Conservation (phyloP, 2,329 filamentous ascomycete species). For the Fusarium irregulare region DNA sequence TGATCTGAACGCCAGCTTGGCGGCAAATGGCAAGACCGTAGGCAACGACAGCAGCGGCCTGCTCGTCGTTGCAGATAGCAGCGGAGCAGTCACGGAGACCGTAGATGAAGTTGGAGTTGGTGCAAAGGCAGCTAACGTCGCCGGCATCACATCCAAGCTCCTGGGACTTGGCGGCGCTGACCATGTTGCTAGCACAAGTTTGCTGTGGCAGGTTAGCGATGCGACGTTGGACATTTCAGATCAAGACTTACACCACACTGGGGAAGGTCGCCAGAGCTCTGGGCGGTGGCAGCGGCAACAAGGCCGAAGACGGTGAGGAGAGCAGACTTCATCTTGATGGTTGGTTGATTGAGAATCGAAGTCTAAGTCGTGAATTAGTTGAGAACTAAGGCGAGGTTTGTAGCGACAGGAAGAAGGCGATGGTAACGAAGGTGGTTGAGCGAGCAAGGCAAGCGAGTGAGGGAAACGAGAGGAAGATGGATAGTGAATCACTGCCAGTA, state of each 20-base stretch:
- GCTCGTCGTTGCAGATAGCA: slow-evolving; percentile 54
- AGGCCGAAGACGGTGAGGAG: slow-evolving; percentile 57
- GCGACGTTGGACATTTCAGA: neutral
- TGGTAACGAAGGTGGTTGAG: slow-evolving; percentile 22
- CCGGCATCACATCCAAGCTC: slow-evolving; percentile 59
- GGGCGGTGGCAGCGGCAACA: slow-evolving; percentile 55
- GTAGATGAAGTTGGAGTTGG: slow-evolving; percentile 59
- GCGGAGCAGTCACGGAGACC: slow-evolving; percentile 64
- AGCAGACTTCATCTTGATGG: slow-evolving; percentile 63
- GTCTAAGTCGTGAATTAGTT: slow-evolving; percentile 27
- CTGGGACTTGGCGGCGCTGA: slow-evolving; percentile 53
- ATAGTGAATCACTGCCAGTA: slow-evolving; percentile 30
- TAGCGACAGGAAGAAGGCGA: slow-evolving; percentile 12
- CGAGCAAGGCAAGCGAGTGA: slow-evolving; percentile 5
- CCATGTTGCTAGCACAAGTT: slow-evolving; percentile 64
- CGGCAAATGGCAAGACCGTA: slow-evolving; percentile 56
- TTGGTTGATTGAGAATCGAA: slow-evolving; percentile 34
- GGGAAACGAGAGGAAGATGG: slow-evolving; percentile 1
- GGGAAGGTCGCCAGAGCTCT: slow-evolving; percentile 57
- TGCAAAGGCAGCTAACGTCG: slow-evolving; percentile 61
- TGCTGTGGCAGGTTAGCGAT: slow-evolving; percentile 52
- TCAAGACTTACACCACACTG: slow-evolving; percentile 63
- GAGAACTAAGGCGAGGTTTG: slow-evolving; percentile 6
- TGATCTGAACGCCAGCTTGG: slow-evolving; percentile 52
- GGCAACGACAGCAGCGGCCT: slow-evolving; percentile 52